phyloP scores from a whole-genome alignment of 2,329 filamentous ascomycete genomes.

The Tolypocladium ophioglossoides region DNA sequence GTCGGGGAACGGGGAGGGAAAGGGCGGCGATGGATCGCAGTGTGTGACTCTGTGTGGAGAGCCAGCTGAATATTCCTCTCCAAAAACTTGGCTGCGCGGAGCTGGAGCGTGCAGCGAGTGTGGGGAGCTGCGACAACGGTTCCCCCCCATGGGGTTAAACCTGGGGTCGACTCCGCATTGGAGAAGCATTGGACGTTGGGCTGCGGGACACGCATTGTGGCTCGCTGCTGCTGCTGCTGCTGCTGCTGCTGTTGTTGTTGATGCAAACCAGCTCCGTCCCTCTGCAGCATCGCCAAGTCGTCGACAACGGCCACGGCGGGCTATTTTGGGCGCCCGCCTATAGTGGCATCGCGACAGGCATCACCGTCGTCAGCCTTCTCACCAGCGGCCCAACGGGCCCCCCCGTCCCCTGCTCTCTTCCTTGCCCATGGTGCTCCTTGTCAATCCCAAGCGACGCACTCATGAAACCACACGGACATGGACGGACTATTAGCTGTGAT shows the following conservation, averaged over 20 bases:
- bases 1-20: not conserved
- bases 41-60: not conserved
- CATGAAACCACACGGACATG: not conserved
- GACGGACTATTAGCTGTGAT: too few relatives aligned
- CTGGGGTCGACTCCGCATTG: conserved; percentile 27
- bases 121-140: conserved; percentile 2
- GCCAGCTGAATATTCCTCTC: not conserved
- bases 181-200: conserved; percentile 14
- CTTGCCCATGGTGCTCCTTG: not conserved
- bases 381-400: not conserved
- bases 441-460: too few relatives aligned
- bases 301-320: not conserved
- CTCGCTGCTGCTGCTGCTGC: not conserved
- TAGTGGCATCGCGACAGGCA: too few relatives aligned
- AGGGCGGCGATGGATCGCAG: not conserved
- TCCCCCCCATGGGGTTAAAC: conserved; percentile 6
- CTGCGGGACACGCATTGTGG: too few relatives aligned
- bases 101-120: too few relatives aligned
- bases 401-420: not conserved
- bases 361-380: not conserved
- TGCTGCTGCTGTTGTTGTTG: too few relatives aligned
- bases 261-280: not conserved
- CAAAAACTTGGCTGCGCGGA: not conserved
- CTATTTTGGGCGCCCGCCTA: too few relatives aligned
- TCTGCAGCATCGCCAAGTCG: not conserved